These are phyloP conservation scores for Haberlea rhodopensis DNA, from an alignment of 257 asterid species.

Conservation along the genomic window DNA sequence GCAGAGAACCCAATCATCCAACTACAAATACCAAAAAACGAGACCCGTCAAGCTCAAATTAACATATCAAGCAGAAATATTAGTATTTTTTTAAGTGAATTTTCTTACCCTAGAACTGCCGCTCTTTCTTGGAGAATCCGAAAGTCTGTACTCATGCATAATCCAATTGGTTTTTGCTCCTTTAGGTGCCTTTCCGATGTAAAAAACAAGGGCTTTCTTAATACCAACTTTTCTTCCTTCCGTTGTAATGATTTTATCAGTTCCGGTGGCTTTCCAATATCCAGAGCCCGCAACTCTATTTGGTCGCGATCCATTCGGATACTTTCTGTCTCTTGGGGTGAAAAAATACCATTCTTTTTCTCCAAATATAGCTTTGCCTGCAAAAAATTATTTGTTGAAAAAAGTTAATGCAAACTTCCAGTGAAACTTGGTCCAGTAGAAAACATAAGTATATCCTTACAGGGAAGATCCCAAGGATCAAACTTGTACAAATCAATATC, in stretches of 20 bases:
- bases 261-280: constrained; percentile 94
- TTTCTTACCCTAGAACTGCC: constrained; percentile 51
- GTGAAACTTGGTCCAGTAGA: too few relatives aligned
- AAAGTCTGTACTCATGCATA: constrained; percentile 80
- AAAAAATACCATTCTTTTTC: constrained; percentile 93
- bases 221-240: constrained; percentile 86
- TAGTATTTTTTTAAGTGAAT: neutral
- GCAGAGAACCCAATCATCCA: constrained; percentile 82
- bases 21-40: constrained; percentile 26
- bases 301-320: constrained; percentile 89
- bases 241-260: constrained; percentile 56
- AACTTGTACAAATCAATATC: constrained; percentile 76
- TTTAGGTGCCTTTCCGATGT: constrained; percentile 86
- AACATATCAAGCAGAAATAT: neutral
- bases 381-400: neutral
- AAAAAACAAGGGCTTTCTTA: constrained; percentile 82
- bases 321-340: constrained; percentile 80
- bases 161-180: constrained; percentile 92
- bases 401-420: too few relatives aligned
- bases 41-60: neutral
- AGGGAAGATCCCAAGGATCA: constrained; percentile 80
- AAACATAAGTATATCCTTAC: constrained; percentile 41
- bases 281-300: constrained; percentile 87
- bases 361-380: constrained; percentile 75
- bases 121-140: constrained; percentile 41